These are phyloP conservation scores for Starmerella tilneyi DNA, from an alignment of 805 yeast species.

Conservation along the genomic window DNA sequence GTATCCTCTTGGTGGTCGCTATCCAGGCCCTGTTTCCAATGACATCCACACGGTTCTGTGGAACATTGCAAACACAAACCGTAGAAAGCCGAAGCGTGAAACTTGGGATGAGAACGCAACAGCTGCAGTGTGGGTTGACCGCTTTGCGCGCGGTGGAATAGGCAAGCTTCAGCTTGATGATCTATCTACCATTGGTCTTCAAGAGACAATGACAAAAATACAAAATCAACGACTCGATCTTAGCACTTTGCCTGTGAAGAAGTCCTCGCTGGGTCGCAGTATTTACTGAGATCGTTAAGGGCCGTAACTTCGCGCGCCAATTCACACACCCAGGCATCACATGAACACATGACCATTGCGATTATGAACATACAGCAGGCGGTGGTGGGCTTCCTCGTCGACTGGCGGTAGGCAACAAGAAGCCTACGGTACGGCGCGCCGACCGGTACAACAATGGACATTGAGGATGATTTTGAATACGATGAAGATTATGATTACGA, in stretches of 20 bases:
- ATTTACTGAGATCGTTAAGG: background rate
- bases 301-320: too few species aligned
- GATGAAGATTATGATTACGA: slow-evolving; percentile 15
- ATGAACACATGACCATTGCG: background rate
- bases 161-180: slow-evolving; percentile 17
- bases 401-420: too few species aligned
- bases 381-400: too few species aligned
- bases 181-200: slow-evolving; percentile 4
- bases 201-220: background rate
- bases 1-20: slow-evolving; percentile 22
- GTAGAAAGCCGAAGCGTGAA: slow-evolving; percentile 3
- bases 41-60: slow-evolving; percentile 20
- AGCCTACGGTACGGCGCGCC: background rate
- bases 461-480: slow-evolving; percentile 15
- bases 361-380: too few species aligned
- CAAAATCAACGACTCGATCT: slow-evolving; percentile 2
- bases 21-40: slow-evolving; percentile 24
- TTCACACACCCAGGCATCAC: too few species aligned
- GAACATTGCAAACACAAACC: slow-evolving; percentile 10
- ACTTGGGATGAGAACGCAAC: slow-evolving; percentile 15
- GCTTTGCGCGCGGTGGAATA: slow-evolving; percentile 15
- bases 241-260: slow-evolving; percentile 1
- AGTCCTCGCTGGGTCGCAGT: background rate
- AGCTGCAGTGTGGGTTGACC: slow-evolving; percentile 19
- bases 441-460: slow-evolving; percentile 2